Evolutionary conservation across 192 early-diverging fungal species (phyloP).

Genomic region (Backusella morwellensis): DNA sequence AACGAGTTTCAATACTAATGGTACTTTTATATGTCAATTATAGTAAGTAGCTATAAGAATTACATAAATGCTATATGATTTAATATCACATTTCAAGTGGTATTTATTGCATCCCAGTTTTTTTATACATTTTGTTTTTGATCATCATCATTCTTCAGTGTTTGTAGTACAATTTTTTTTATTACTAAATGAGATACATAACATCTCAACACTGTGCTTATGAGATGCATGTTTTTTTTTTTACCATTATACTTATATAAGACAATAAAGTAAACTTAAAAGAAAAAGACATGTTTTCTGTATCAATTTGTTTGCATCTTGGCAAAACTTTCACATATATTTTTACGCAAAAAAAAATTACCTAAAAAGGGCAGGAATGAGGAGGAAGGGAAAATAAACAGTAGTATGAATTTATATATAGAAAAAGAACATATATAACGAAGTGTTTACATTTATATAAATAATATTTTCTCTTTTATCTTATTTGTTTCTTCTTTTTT

Average conservation of each 20-base stretch:
- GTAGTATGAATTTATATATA: background rate
- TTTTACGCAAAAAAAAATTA: background rate
- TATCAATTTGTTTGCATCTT: background rate
- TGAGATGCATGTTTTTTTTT: background rate
- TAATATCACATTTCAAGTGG: background rate
- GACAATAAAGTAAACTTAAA: background rate
- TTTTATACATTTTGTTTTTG: background rate
- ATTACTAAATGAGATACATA: background rate
- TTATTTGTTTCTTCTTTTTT: background rate
- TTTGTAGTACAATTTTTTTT: background rate
- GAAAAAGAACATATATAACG: background rate
- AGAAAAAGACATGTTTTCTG: background rate
- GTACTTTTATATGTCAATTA: background rate
- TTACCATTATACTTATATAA: background rate
- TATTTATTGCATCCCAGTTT: background rate
- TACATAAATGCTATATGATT: background rate
- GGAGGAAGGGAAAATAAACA: background rate
- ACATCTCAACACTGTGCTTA: background rate
- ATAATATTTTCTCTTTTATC: background rate
- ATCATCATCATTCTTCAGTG: background rate
- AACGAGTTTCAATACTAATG: background rate
- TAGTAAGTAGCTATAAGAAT: background rate
- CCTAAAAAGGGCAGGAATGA: conserved; percentile 1
- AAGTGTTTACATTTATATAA: background rate
- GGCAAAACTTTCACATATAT: background rate